phyloP scores from a whole-genome alignment of 352 stramenopile species.

The Globisporangium recalcitrans region DNA sequence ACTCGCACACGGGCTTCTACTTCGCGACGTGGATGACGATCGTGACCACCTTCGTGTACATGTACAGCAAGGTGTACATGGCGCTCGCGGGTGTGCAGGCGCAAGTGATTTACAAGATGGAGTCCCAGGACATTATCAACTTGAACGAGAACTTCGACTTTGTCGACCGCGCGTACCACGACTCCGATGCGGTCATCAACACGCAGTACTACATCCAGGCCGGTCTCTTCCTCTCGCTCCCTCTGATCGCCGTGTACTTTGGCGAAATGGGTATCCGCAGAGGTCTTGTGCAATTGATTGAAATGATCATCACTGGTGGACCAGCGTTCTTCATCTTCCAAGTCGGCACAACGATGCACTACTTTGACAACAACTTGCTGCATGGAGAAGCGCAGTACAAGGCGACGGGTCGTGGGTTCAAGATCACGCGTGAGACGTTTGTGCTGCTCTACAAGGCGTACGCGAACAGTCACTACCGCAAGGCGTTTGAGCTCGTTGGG shows the following conservation, averaged over 20 bases:
- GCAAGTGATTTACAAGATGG: constrained; percentile 73
- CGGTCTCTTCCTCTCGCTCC: constrained; percentile 73
- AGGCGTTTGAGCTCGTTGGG: constrained; percentile 71
- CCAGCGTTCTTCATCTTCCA: constrained; percentile 81
- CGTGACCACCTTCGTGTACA: constrained; percentile 84
- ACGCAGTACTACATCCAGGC: constrained; percentile 85
- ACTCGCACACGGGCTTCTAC: constrained; percentile 85
- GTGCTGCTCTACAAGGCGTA: constrained; percentile 82
- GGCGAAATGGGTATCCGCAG: constrained; percentile 66
- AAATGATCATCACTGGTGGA: constrained; percentile 73
- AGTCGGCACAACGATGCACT: constrained; percentile 81
- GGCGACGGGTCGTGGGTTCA: constrained; percentile 76
- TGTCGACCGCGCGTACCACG: constrained; percentile 52
- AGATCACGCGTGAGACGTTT: constrained; percentile 80
- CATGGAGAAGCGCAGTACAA: constrained; percentile 79
- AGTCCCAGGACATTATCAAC: constrained; percentile 63
- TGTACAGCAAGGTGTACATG: constrained; percentile 84
- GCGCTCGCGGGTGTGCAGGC: constrained; percentile 63
- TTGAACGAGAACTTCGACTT: constrained; percentile 50
- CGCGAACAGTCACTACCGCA: constrained; percentile 65
- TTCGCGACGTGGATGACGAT: constrained; percentile 86
- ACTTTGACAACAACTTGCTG: constrained; percentile 82
- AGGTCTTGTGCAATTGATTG: constrained; percentile 64
- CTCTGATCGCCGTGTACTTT: constrained; percentile 76
- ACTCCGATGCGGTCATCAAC: constrained; percentile 67